phyloP scores from a whole-genome alignment of 1,139 yeast genomes.

The Nakaseomyces bracarensis region DNA sequence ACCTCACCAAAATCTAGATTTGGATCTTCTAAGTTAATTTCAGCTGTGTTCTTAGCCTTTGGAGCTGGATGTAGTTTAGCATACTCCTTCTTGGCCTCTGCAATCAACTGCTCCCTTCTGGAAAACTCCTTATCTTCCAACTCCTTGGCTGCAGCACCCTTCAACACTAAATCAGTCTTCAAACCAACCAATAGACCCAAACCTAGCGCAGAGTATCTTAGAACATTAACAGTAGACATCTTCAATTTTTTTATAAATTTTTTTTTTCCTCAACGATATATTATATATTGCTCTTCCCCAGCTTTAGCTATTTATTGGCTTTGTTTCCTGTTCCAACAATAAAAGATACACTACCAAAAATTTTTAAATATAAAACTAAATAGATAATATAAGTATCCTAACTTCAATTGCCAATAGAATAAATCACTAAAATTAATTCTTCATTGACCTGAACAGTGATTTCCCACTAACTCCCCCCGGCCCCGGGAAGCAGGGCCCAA shows the following conservation, averaged over 20 bases:
- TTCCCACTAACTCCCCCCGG: too few species aligned
- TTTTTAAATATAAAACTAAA: too few species aligned
- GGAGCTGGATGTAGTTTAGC: conserved; percentile 48
- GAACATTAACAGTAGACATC: conserved; percentile 49
- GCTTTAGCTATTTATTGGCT: too few species aligned
- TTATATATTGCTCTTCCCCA: too few species aligned
- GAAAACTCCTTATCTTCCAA: conserved; percentile 53
- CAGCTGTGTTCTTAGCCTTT: conserved; percentile 22
- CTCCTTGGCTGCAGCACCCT: conserved; percentile 49
- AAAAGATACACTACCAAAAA: too few species aligned
- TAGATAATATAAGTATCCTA: too few species aligned
- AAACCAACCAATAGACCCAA: conserved; percentile 89
- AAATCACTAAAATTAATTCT: too few species aligned
- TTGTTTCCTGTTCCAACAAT: too few species aligned
- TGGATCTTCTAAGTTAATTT: conserved; percentile 80
- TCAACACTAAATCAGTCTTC: conserved; percentile 67
- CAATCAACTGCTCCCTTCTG: conserved; percentile 67
- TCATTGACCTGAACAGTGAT: too few species aligned
- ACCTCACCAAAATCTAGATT: conserved; percentile 70
- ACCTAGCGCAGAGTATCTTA: conserved; percentile 89
- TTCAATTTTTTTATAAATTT: conserved; percentile 1
- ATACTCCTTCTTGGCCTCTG: conserved; percentile 81
- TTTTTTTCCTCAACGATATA: too few species aligned
- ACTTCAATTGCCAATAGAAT: too few species aligned
- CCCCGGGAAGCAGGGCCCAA: too few species aligned